phyloP scores from a whole-genome alignment of 345 rosid genomes.

The Eucalyptus virginea region DNA sequence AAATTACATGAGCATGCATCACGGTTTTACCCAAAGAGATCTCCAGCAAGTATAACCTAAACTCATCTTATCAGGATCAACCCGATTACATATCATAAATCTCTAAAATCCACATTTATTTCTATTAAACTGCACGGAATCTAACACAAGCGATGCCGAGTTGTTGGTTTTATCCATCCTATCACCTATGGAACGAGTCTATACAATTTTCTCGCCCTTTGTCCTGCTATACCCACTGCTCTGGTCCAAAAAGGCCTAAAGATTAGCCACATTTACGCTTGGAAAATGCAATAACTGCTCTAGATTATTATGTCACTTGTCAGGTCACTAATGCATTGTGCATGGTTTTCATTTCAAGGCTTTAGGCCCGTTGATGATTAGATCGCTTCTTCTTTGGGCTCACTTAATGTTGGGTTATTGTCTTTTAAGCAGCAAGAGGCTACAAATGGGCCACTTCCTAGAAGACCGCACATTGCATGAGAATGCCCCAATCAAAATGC shows the following conservation, averaged over 20 bases:
- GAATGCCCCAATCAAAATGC: background rate
- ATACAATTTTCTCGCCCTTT: background rate
- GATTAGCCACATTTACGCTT: background rate
- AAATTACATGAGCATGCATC: background rate
- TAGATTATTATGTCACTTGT: background rate
- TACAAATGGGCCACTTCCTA: background rate
- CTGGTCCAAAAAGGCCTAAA: background rate
- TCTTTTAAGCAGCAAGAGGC: background rate
- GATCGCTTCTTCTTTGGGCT: background rate
- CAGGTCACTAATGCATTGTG: background rate
- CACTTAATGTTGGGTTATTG: background rate
- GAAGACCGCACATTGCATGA: background rate
- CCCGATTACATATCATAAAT: background rate
- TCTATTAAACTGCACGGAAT: background rate
- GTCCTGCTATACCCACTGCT: background rate
- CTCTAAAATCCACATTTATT: background rate
- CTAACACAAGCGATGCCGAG: background rate
- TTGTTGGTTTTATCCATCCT: background rate
- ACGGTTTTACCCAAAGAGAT: background rate
- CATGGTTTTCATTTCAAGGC: background rate
- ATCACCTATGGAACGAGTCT: background rate
- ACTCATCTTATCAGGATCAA: background rate
- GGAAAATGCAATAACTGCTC: background rate
- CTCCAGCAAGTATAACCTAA: background rate
- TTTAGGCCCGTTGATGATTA: background rate